phyloP scores from a whole-genome alignment of 176 grass and related monocot species.

The Otatea glauca region DNA sequence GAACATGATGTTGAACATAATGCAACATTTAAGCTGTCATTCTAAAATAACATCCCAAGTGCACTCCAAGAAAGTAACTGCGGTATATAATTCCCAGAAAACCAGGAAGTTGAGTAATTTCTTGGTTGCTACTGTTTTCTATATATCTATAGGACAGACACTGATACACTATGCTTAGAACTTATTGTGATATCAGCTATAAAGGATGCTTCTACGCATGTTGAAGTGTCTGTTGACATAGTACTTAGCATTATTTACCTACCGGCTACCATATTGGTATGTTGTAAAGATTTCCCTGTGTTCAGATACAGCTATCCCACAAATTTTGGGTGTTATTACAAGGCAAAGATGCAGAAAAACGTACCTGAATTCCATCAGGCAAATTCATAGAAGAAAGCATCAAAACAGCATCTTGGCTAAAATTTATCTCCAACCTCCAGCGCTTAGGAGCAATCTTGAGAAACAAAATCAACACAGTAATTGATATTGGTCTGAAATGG shows the following conservation, averaged over 20 bases:
- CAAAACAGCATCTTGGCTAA: conserved; percentile 87
- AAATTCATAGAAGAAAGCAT: conserved; percentile 98
- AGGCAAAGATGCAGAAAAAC: conserved; percentile 17
- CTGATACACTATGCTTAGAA: background rate
- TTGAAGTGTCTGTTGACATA: background rate
- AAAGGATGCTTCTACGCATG: background rate
- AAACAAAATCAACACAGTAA: conserved; percentile 32
- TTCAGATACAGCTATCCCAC: background rate
- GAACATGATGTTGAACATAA: conserved; percentile 24
- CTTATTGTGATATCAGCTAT: conserved; percentile 1
- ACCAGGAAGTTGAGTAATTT: conserved; percentile 1
- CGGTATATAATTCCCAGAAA: background rate
- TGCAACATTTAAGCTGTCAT: background rate
- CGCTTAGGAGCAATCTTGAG: conserved; percentile 80
- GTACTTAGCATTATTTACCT: background rate
- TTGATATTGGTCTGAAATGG: background rate
- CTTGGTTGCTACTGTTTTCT: background rate
- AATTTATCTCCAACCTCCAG: conserved; percentile 96
- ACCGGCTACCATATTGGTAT: background rate
- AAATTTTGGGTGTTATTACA: conserved; percentile 13
- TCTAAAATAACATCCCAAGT: conserved; percentile 15
- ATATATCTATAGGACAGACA: background rate
- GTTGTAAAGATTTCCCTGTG: background rate
- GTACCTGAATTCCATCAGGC: conserved; percentile 93
- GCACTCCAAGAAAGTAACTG: background rate